Conservation (phyloP, 768 basidiomycete species). For the Galerina marginata region DNA sequence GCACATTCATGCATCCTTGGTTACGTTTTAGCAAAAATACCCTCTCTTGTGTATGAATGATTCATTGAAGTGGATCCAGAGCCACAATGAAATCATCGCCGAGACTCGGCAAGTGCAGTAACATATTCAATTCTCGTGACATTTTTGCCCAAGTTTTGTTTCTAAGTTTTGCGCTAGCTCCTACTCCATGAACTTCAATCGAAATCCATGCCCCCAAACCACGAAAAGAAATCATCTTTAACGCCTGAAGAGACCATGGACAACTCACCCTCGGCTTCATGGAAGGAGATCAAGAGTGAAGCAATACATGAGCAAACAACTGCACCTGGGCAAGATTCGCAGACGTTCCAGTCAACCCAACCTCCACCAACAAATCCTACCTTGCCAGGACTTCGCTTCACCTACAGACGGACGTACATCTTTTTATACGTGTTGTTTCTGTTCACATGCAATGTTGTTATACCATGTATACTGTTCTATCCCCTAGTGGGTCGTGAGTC, state of each 20-base stretch:
- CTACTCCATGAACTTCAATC: not conserved
- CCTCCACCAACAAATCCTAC: conserved; percentile 2
- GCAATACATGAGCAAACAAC: conserved; percentile 21
- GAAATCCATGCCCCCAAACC: not conserved
- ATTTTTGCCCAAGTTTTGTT: no score
- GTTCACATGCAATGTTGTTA: conserved; percentile 32
- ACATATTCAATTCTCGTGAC: no score
- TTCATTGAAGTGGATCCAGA: not conserved
- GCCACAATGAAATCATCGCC: conserved; percentile 15
- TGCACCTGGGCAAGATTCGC: not conserved
- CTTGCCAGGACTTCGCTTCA: conserved; percentile 25
- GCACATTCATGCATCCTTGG: no score
- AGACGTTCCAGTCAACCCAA: not conserved
- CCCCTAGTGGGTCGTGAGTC: conserved; percentile 30
- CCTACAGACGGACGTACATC: conserved; percentile 24
- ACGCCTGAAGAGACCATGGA: no score
- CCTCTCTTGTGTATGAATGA: no score
- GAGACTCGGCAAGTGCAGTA: not conserved
- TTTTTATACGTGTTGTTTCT: conserved; percentile 31
- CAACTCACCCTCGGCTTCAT: no score
- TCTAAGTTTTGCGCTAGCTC: no score
- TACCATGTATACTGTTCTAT: conserved; percentile 35
- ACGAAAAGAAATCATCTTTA: no score
- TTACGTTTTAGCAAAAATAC: no score
- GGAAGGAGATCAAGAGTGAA: not conserved